Percentiles rank a stretch among this genome's conserved stretches.
phyloP scores from a whole-genome alignment of 1,284 basidiomycete species.

The Apiotrichum porosum region DNA sequence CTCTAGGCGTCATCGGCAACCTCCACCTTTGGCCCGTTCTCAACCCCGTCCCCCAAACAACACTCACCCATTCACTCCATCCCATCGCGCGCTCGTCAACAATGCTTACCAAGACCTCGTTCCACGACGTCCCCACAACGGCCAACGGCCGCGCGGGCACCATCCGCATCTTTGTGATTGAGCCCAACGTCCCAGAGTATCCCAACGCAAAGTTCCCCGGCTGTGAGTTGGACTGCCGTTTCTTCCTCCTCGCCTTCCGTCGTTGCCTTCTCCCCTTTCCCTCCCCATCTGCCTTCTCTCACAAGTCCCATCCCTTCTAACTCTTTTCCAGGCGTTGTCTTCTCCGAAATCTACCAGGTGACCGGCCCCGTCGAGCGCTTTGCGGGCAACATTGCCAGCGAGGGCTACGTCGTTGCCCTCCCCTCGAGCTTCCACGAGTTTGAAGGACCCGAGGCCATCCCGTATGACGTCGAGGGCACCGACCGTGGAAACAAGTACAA shows the following conservation, averaged over 20 bases:
- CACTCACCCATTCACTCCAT: neutral
- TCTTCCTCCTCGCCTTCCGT: no score
- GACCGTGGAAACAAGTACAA: conserved; percentile 86
- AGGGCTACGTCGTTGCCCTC: conserved; percentile 53
- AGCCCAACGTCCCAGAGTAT: conserved; percentile 47
- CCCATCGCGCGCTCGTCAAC: neutral
- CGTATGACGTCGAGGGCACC: conserved; percentile 83
- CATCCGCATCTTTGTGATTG: conserved; percentile 59
- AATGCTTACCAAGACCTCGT: conserved; percentile 77
- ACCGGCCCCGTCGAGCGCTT: conserved; percentile 54
- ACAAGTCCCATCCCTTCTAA: no score
- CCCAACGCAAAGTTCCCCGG: conserved; percentile 49
- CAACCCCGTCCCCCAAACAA: no score
- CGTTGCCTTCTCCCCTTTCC: neutral
- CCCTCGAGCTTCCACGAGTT: conserved; percentile 73
- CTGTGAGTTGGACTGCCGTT: conserved; percentile 33
- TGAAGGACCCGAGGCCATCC: conserved; percentile 74
- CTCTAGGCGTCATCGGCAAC: no score
- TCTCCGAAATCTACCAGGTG: conserved; percentile 52
- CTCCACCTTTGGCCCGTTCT: no score
- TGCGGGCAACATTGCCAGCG: conserved; percentile 84
- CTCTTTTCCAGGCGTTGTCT: conserved; percentile 44
- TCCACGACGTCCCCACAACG: conserved; percentile 67
- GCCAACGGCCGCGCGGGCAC: conserved; percentile 59
- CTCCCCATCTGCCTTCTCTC: neutral